Evolutionary conservation across 768 basidiomycete species (phyloP), one percentile per base, ranked within the genome.

Genomic region (Termitomyces sp.): DNA sequence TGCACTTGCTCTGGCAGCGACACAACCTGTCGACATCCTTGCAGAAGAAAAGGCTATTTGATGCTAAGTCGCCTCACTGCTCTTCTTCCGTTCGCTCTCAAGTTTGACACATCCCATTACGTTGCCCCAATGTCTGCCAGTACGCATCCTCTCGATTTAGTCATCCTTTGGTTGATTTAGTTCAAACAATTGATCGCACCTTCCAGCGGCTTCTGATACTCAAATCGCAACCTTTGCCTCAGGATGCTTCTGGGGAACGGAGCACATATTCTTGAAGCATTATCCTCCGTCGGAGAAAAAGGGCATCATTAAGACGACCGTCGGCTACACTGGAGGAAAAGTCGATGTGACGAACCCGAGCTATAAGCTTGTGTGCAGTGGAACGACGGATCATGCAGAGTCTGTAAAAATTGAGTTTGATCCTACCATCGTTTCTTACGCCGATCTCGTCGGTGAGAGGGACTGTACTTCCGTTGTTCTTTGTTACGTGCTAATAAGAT

Each of bases 231-330:
- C 79, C 7, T 79, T 79, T 50, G 76, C 82, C 5, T 73, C 78
- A 9, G 88, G 90, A 21, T 91, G 90, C 66, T 92, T 92, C 71
- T 91, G 90, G 91, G 91, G 90, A 17, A 85, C 87, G 19, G 88
- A 93, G 62, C 89, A 92, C 64, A 89, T 91, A 67, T 92, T 91
- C 68, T 65, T 89, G 53, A 89, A 90, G 71, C 79, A 90, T 61
- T 91, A 83, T 72, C 86, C 87, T 0, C 84, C 85, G 23, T 66
- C 79, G 5, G 71, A 88, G 67, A 80, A 82, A 66, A 90, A 87
- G 70, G 89, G 90, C 11, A 86, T 92, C 50, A 62, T 91, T 44
- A 83, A 82, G 64, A 89, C 87, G 1, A 67, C 79, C 16, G 91
- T 94, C 4, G 91, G 91, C 28, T 93, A 89, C 70, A 92, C 86